Evolutionary conservation across 2,329 filamentous ascomycete species (phyloP).

Genomic region (Setomelanomma holmii): DNA sequence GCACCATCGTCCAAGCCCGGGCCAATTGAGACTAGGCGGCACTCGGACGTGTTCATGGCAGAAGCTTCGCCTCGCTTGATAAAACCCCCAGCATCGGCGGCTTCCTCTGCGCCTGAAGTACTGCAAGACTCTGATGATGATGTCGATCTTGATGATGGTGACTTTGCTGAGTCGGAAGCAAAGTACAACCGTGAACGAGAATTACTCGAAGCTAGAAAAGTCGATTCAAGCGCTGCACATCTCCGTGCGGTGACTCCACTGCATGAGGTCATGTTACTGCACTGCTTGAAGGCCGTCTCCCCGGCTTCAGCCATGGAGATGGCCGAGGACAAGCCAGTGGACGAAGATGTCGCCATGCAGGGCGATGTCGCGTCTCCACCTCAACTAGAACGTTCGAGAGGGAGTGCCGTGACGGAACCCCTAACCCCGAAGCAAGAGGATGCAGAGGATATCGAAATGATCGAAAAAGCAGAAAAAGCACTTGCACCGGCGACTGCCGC

Average conservation of each 20-base stretch:
- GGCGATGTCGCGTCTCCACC: conserved; percentile 20
- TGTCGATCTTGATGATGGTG: conserved; percentile 54
- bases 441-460: conserved; percentile 40
- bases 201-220: conserved; percentile 51
- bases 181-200: conserved; percentile 56
- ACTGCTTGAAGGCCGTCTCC: conserved; percentile 46
- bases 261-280: conserved; percentile 52
- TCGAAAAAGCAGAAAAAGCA: conserved; percentile 30
- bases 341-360: conserved; percentile 28
- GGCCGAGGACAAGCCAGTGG: not conserved
- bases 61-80: conserved; percentile 38
- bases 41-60: conserved; percentile 45
- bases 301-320: conserved; percentile 14
- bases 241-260: conserved; percentile 54
- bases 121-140: conserved; percentile 56
- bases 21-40: conserved; percentile 38
- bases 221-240: conserved; percentile 52
- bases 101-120: conserved; percentile 40
- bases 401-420: conserved; percentile 32
- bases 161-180: conserved; percentile 55
- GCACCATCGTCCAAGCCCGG: conserved; percentile 32
- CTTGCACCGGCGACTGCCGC: conserved; percentile 43
- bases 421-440: conserved; percentile 47
- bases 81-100: conserved; percentile 37
- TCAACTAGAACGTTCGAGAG: conserved; percentile 17